phyloP scores from a whole-genome alignment of 805 yeast genomes.

The Blastobotrys mokoenaii region DNA sequence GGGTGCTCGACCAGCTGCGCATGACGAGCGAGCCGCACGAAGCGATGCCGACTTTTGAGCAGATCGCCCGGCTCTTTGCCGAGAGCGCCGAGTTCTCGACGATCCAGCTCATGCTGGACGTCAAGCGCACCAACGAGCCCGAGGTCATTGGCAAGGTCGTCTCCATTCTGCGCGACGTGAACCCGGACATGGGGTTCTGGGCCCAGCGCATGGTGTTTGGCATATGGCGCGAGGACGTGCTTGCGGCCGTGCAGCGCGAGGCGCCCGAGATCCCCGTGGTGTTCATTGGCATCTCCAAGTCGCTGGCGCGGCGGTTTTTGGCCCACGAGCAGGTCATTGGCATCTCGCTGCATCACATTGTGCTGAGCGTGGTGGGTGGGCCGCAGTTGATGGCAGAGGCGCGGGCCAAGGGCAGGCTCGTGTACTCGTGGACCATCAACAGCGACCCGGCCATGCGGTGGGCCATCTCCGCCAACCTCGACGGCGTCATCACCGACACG shows the following conservation, averaged over 20 bases:
- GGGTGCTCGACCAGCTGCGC: slow-evolving; percentile 32
- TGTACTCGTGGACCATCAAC: slow-evolving; percentile 50
- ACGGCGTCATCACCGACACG: slow-evolving; percentile 38
- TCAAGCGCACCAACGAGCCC: slow-evolving; percentile 40
- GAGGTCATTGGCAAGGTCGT: slow-evolving; percentile 35
- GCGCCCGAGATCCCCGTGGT: slow-evolving; percentile 29
- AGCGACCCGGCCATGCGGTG: slow-evolving; percentile 29
- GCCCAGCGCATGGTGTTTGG: slow-evolving; percentile 40
- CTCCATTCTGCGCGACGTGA: slow-evolving; percentile 29
- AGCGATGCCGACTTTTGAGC: slow-evolving; percentile 36
- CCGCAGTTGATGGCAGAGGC: slow-evolving; percentile 28
- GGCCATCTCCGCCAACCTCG: slow-evolving; percentile 29
- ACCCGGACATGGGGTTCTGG: slow-evolving; percentile 39
- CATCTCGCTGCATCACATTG: slow-evolving; percentile 38
- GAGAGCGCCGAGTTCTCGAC: slow-evolving; percentile 25
- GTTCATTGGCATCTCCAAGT: slow-evolving; percentile 32
- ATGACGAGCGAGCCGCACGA: slow-evolving; percentile 28
- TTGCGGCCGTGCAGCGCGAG: slow-evolving; percentile 33
- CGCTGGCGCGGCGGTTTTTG: slow-evolving; percentile 29
- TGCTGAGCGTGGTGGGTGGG: slow-evolving; percentile 39
- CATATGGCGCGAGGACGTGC: slow-evolving; percentile 43
- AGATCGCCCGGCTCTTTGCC: slow-evolving; percentile 34
- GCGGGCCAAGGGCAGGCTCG: slow-evolving; percentile 27
- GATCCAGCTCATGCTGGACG: slow-evolving; percentile 40
- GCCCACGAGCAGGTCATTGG: slow-evolving; percentile 46